Conservation (phyloP, 2,329 filamentous ascomycete species). For the Penicillium italicum region DNA sequence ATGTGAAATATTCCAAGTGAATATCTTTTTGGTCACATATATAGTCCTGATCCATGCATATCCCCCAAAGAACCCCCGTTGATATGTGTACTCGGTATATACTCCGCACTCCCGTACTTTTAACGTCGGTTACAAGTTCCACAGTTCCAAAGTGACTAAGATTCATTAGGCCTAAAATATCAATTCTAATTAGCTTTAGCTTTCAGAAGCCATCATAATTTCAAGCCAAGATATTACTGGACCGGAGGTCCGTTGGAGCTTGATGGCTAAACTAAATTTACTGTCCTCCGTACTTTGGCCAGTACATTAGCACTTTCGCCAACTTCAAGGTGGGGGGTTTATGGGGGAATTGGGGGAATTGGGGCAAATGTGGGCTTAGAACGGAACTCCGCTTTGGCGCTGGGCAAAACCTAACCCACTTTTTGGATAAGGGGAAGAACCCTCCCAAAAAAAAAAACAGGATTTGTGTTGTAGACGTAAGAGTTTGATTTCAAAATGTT, state of each 20-base stretch:
- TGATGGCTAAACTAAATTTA: not conserved
- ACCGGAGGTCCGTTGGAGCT: conserved; percentile 19
- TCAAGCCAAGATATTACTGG: conserved; percentile 10
- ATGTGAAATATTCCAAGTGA: too few relatives aligned
- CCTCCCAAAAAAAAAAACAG: not conserved
- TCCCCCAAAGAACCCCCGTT: too few relatives aligned
- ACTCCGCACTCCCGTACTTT: not conserved
- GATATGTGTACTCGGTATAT: not conserved
- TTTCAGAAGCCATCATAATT: conserved; percentile 10
- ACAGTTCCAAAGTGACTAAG: too few relatives aligned
- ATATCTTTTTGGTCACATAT: too few relatives aligned
- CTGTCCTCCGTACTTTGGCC: not conserved
- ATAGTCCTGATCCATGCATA: too few relatives aligned
- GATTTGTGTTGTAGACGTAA: too few relatives aligned
- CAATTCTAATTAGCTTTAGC: not conserved
- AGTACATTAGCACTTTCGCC: not conserved
- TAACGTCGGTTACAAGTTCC: not conserved
- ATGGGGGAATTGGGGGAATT: not conserved
- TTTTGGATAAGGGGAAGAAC: not conserved
- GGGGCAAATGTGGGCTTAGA: not conserved
- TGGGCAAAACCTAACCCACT: conserved; percentile 1
- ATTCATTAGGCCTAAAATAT: not conserved
- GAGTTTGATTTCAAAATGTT: not conserved
- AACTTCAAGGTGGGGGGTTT: not conserved
- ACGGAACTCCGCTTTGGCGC: conserved; percentile 13